Conservation (phyloP, 176 grass and related monocot species). For the barley (Hordeum vulgare) region DNA sequence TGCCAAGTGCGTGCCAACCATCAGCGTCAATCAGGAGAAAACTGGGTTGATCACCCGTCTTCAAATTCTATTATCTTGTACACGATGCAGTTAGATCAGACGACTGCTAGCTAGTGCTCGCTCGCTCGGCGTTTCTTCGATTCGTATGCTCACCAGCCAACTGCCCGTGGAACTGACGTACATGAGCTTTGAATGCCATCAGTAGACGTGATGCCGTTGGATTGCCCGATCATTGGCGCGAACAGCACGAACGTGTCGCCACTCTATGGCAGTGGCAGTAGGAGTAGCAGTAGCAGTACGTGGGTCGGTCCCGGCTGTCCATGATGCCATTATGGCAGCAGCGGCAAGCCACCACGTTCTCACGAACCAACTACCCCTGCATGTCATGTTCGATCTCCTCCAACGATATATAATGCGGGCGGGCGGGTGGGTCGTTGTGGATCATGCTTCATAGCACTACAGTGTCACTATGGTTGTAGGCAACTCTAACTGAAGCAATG, state of each 20-base stretch:
- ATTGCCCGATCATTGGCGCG: background rate
- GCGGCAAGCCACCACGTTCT: background rate
- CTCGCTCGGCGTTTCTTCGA: background rate
- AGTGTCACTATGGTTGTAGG: background rate
- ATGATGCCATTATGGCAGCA: background rate
- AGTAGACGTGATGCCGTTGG: background rate
- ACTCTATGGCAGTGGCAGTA: background rate
- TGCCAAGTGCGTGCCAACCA: too few species aligned
- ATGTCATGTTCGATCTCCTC: background rate
- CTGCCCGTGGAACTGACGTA: background rate
- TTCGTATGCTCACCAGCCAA: background rate
- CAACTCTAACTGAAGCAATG: background rate
- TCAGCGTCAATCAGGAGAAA: background rate
- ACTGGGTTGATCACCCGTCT: background rate
- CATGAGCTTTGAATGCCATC: background rate
- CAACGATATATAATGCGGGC: background rate
- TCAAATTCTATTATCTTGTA: background rate
- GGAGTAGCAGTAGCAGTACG: too few species aligned
- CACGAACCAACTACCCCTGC: background rate
- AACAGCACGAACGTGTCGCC: background rate
- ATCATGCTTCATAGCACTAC: background rate
- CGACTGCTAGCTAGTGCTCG: background rate
- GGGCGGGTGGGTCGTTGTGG: too few species aligned
- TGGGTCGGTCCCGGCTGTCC: background rate
- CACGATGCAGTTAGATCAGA: background rate